phyloP scores from a whole-genome alignment of 2,329 filamentous ascomycete species.

The Balansia obtecta region DNA sequence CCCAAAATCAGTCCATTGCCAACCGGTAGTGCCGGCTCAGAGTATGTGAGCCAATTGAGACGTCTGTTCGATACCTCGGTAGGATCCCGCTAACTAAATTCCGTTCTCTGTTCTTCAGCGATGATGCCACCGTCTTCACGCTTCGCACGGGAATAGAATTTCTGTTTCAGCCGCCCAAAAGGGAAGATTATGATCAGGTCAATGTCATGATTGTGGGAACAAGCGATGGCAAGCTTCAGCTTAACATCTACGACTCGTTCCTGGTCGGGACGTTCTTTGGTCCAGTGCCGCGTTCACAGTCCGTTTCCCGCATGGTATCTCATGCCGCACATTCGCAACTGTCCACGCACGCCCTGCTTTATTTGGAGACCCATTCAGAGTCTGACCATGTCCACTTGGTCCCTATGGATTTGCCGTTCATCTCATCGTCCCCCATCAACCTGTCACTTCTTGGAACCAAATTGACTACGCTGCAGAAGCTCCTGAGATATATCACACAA shows the following conservation, averaged over 20 bases:
- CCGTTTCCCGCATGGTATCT: slow-evolving; percentile 27
- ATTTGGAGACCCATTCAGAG: slow-evolving; percentile 25
- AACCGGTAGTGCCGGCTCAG: slow-evolving; percentile 42
- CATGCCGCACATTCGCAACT: slow-evolving; percentile 63
- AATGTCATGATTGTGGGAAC: slow-evolving; percentile 69
- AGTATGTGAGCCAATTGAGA: slow-evolving; percentile 32
- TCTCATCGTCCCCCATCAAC: slow-evolving; percentile 66
- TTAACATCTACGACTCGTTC: slow-evolving; percentile 79
- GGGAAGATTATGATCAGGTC: slow-evolving; percentile 58
- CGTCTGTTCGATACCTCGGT: background rate
- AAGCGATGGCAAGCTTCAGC: slow-evolving; percentile 56
- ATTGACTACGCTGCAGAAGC: slow-evolving; percentile 74
- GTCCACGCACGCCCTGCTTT: slow-evolving; percentile 65
- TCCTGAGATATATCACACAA: slow-evolving; percentile 75
- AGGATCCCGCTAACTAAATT: background rate
- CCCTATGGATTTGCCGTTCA: slow-evolving; percentile 72
- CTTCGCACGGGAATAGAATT: slow-evolving; percentile 56
- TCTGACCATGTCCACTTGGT: slow-evolving; percentile 40
- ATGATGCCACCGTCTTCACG: slow-evolving; percentile 55
- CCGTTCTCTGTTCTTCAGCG: slow-evolving; percentile 13
- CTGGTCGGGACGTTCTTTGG: slow-evolving; percentile 56
- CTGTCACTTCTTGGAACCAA: slow-evolving; percentile 77
- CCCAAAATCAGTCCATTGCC: slow-evolving; percentile 66
- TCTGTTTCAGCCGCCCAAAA: slow-evolving; percentile 50
- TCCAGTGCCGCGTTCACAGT: slow-evolving; percentile 21